Percentiles rank a stretch among this genome's conserved stretches.
phyloP scores from a whole-genome alignment of 2,329 filamentous ascomycete genomes.

The Stagonosporopsis cucurbitacearum region DNA sequence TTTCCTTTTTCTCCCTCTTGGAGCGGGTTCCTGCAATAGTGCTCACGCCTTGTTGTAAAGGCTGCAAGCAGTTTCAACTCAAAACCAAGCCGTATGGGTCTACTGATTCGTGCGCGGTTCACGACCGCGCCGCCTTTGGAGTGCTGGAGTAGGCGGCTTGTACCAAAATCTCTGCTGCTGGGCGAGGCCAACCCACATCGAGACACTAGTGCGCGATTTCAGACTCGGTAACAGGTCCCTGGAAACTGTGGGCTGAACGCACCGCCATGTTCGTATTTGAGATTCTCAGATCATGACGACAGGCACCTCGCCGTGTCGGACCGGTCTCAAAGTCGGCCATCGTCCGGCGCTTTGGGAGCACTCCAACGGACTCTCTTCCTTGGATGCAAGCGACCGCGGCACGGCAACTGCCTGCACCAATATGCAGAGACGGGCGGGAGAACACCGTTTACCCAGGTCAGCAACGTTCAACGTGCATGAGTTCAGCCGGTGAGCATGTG shows the following conservation, averaged over 20 bases:
- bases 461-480: conserved; percentile 37
- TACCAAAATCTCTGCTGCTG: conserved; percentile 16
- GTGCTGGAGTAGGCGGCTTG: too few relatives aligned
- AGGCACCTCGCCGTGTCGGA: conserved; percentile 26
- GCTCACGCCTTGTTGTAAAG: conserved; percentile 17
- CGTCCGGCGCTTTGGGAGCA: conserved; percentile 16
- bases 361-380: conserved; percentile 19
- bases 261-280: conserved; percentile 20
- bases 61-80: conserved; percentile 9
- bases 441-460: conserved; percentile 29
- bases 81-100: neutral
- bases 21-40: conserved; percentile 17
- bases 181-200: conserved; percentile 23
- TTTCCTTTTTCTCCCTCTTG: conserved; percentile 11
- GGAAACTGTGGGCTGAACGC: conserved; percentile 32
- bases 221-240: conserved; percentile 35
- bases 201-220: conserved; percentile 30
- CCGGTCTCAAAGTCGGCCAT: conserved; percentile 32
- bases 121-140: conserved; percentile 8
- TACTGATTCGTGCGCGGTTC: conserved; percentile 7
- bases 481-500: conserved; percentile 32
- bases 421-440: conserved; percentile 38
- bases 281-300: conserved; percentile 46
- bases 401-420: conserved; percentile 29
- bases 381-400: conserved; percentile 27